These are phyloP conservation scores for Favolaschia claudopus DNA, from an alignment of 768 basidiomycete genomes.

Conservation along the genomic window DNA sequence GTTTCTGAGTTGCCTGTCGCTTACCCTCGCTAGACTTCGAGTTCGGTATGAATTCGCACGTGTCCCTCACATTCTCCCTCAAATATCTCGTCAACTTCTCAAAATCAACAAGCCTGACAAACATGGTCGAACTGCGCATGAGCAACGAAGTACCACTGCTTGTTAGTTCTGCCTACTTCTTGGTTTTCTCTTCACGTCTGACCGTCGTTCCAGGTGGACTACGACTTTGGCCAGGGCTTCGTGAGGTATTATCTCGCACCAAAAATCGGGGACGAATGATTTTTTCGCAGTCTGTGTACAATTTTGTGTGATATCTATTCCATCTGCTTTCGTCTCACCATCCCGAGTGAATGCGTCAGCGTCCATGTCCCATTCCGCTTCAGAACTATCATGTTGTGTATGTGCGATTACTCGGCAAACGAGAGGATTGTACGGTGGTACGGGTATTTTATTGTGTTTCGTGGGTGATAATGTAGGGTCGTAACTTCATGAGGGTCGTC, in stretches of 20 bases:
- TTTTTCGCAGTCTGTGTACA: conserved; percentile 3
- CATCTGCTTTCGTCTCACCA: background rate
- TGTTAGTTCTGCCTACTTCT: conserved; percentile 50
- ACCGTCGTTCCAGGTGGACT: conserved; percentile 68
- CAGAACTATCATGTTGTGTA: no score
- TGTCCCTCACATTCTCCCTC: conserved; percentile 92
- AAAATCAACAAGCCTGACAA: conserved; percentile 81
- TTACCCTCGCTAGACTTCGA: conserved; percentile 53
- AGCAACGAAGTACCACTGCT: conserved; percentile 91
- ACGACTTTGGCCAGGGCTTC: conserved; percentile 86
- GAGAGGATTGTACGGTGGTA: no score
- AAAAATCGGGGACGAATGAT: conserved; percentile 87
- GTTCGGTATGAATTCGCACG: conserved; percentile 90
- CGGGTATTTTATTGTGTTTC: no score
- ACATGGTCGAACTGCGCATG: conserved; percentile 84
- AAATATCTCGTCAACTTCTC: conserved; percentile 98
- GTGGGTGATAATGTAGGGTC: no score
- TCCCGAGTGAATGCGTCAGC: no score
- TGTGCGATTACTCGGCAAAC: no score
- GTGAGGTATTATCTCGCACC: conserved; percentile 97
- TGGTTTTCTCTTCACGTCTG: conserved; percentile 4
- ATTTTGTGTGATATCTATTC: conserved; percentile 13
- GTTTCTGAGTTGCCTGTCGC: background rate
- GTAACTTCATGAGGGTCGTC: no score
- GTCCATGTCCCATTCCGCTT: no score